These are phyloP conservation scores for Euryodendron excelsum DNA, from an alignment of 148 eudicot species.

Conservation along the genomic window DNA sequence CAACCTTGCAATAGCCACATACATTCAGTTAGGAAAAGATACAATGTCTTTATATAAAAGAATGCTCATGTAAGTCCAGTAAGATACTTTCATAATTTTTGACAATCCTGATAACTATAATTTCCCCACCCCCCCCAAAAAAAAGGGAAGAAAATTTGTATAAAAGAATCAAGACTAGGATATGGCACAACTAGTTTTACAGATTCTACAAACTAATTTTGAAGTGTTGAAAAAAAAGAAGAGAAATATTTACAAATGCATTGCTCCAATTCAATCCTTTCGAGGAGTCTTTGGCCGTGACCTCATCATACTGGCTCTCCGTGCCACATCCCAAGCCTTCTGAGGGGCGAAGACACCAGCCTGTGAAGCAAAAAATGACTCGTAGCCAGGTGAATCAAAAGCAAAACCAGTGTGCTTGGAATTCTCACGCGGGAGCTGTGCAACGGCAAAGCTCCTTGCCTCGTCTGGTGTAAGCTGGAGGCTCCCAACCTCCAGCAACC, in stretches of 20 bases:
- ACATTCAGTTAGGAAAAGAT: too few relatives aligned
- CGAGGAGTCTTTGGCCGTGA: slow-evolving; percentile 40
- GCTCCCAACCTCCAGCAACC: slow-evolving; percentile 49
- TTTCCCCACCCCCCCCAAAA: neutral
- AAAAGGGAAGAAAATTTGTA: too few relatives aligned
- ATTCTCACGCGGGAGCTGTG: slow-evolving; percentile 68
- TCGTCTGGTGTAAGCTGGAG: slow-evolving; percentile 64
- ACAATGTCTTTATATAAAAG: too few relatives aligned
- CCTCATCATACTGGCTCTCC: slow-evolving; percentile 78
- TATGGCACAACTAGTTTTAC: slow-evolving; percentile 5
- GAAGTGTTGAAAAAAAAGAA: neutral
- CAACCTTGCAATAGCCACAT: too few relatives aligned
- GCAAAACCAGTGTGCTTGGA: slow-evolving; percentile 94
- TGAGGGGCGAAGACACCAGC: slow-evolving; percentile 79
- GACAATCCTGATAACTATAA: neutral
- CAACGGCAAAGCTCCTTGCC: slow-evolving; percentile 66
- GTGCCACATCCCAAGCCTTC: slow-evolving; percentile 90
- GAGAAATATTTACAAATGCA: neutral
- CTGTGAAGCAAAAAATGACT: slow-evolving; percentile 90
- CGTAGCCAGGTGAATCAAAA: slow-evolving; percentile 94
- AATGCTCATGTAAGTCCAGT: too few relatives aligned
- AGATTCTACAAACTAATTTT: neutral
- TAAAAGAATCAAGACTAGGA: slow-evolving; percentile 10
- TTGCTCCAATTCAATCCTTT: neutral
- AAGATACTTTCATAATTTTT: neutral